Evolutionary conservation across 805 yeast genomes (phyloP).

Genomic region (Ogataea angusta): DNA sequence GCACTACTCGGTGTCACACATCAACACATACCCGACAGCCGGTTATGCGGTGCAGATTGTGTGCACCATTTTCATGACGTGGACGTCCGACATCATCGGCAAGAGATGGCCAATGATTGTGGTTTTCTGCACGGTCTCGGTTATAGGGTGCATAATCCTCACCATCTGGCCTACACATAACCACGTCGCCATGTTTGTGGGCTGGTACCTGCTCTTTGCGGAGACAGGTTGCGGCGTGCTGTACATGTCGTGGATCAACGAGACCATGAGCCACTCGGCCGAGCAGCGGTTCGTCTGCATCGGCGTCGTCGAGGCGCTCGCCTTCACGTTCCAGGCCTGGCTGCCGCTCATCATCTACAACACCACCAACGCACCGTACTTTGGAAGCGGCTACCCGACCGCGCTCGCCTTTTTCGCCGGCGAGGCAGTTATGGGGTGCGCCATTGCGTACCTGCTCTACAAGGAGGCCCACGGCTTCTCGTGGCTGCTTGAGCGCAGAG

Average conservation of each 20-base stretch:
- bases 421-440: constrained; percentile 16
- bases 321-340: constrained; percentile 35
- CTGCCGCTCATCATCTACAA: constrained; percentile 34
- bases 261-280: constrained; percentile 26
- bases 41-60: constrained; percentile 31
- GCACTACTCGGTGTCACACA: constrained; percentile 25
- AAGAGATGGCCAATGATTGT: constrained; percentile 30
- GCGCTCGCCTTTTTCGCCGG: constrained; percentile 16
- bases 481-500: constrained; percentile 16
- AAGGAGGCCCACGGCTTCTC: constrained; percentile 9
- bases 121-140: constrained; percentile 16
- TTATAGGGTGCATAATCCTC: constrained; percentile 20
- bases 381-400: constrained; percentile 31
- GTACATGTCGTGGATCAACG: constrained; percentile 31
- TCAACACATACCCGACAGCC: constrained; percentile 34
- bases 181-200: constrained; percentile 22
- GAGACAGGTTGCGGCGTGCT: constrained; percentile 23
- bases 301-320: constrained; percentile 32
- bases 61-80: constrained; percentile 25
- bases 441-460: constrained; percentile 14
- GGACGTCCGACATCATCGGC: constrained; percentile 30
- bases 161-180: constrained; percentile 19
- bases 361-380: constrained; percentile 34
- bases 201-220: constrained; percentile 24
- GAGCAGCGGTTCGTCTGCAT: constrained; percentile 27